These are phyloP conservation scores for Aureobasidium sp. DNA, from an alignment of 2,329 filamentous ascomycete species.

Conservation along the genomic window DNA sequence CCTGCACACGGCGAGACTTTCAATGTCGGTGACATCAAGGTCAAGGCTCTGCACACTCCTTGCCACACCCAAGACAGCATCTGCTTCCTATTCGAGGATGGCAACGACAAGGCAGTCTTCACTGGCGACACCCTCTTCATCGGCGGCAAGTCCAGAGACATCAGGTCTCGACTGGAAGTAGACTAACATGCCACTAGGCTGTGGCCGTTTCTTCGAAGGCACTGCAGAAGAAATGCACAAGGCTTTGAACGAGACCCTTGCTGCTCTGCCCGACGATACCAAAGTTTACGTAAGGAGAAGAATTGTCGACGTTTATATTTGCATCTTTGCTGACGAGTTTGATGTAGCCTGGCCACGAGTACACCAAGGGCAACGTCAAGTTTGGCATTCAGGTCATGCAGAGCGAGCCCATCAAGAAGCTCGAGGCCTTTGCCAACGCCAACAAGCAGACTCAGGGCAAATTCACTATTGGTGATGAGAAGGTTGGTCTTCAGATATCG, in stretches of 20 bases:
- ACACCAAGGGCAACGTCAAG: conserved; percentile 93
- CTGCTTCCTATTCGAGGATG: conserved; percentile 87
- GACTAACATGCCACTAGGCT: conserved; percentile 50
- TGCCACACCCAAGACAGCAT: conserved; percentile 99
- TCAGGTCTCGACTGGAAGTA: background rate
- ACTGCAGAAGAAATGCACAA: conserved; percentile 84
- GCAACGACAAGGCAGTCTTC: conserved; percentile 71
- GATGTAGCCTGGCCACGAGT: conserved; percentile 81
- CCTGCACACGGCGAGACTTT: conserved; percentile 71
- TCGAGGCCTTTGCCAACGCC: conserved; percentile 67
- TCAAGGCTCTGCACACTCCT: conserved; percentile 87
- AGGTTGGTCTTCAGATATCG: conserved; percentile 48
- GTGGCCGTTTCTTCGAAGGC: conserved; percentile 94
- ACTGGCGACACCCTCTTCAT: conserved; percentile 96
- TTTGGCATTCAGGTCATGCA: conserved; percentile 73
- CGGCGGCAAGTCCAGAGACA: conserved; percentile 52
- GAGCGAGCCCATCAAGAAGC: conserved; percentile 66
- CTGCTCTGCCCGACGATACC: conserved; percentile 77
- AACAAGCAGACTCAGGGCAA: conserved; percentile 89
- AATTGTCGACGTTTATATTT: background rate
- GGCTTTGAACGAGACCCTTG: conserved; percentile 80
- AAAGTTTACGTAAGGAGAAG: conserved; percentile 68
- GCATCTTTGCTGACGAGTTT: background rate
- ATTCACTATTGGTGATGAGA: conserved; percentile 96
- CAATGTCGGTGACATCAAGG: conserved; percentile 72